Conservation (phyloP, 495 filamentous ascomycete genomes). For the Talaromyces liani region DNA sequence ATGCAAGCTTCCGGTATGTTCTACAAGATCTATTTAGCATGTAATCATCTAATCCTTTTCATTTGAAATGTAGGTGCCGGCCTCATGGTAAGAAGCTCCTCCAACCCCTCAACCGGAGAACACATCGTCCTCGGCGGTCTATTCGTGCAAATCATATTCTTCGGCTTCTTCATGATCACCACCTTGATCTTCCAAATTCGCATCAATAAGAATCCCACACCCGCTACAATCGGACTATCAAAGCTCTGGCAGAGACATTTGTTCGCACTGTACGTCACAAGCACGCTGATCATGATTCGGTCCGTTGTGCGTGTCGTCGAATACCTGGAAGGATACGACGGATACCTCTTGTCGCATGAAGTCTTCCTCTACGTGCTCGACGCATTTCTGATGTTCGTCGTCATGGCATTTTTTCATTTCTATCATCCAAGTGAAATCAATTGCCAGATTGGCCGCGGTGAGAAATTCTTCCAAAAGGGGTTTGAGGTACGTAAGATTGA, state of each 20-base stretch:
- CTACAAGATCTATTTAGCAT: no score
- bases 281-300: slow-evolving; percentile 51
- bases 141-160: slow-evolving; percentile 33
- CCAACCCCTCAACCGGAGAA: slow-evolving; percentile 20
- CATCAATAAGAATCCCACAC: slow-evolving; percentile 14
- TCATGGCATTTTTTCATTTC: slow-evolving; percentile 41
- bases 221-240: neutral
- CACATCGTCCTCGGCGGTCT: slow-evolving; percentile 37
- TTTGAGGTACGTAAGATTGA: no score
- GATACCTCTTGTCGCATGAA: slow-evolving; percentile 46
- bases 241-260: slow-evolving; percentile 46
- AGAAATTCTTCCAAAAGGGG: no score
- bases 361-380: slow-evolving; percentile 60
- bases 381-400: slow-evolving; percentile 46
- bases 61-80: neutral
- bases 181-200: slow-evolving; percentile 32
- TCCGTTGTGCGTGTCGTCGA: slow-evolving; percentile 56
- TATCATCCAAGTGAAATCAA: slow-evolving; percentile 18
- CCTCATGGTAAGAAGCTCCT: neutral
- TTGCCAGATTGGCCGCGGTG: neutral
- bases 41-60: no score
- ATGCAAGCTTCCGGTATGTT: slow-evolving; percentile 23
- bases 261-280: slow-evolving; percentile 42
- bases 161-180: slow-evolving; percentile 33
- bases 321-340: slow-evolving; percentile 49